A percentile compares a stretch with the other conserved stretches of the same genome.
phyloP scores from a whole-genome alignment of 495 filamentous ascomycete species.

The Penicillium parvum region DNA sequence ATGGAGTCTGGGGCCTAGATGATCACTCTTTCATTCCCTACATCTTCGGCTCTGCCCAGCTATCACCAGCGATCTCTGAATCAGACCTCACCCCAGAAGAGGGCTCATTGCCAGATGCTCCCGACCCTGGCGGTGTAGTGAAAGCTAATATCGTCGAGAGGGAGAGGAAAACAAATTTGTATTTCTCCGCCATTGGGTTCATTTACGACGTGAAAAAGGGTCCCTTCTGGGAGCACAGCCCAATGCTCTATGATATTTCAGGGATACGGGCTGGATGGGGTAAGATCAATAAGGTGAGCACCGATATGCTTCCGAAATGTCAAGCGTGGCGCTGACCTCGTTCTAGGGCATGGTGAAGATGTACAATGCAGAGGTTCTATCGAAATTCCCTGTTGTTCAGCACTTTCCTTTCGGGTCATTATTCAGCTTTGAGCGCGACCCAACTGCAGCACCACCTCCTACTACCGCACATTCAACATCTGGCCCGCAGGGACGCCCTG shows the following conservation, averaged over 20 bases:
- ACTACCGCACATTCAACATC: conserved; percentile 54
- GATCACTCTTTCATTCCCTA: conserved; percentile 98
- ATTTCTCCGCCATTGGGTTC: conserved; percentile 97
- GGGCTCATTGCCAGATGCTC: conserved; percentile 68
- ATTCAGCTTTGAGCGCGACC: conserved; percentile 77
- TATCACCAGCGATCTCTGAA: conserved; percentile 66
- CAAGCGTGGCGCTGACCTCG: conserved; percentile 1
- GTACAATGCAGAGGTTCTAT: conserved; percentile 66
- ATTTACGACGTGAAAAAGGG: conserved; percentile 97
- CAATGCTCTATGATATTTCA: conserved; percentile 90
- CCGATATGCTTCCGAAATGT: not conserved
- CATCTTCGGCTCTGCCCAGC: conserved; percentile 85
- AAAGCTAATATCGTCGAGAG: conserved; percentile 62
- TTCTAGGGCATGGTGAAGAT: conserved; percentile 66
- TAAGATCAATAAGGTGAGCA: conserved; percentile 88
- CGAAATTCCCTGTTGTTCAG: conserved; percentile 68
- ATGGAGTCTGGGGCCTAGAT: conserved; percentile 96
- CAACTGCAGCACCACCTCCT: conserved; percentile 47
- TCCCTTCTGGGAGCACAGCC: conserved; percentile 98
- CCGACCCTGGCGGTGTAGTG: conserved; percentile 63
- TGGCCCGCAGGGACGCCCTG: conserved; percentile 44
- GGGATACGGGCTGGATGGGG: conserved; percentile 89
- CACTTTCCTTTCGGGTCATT: conserved; percentile 73
- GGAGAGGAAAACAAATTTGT: conserved; percentile 74
- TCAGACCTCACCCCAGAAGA: conserved; percentile 63